These are phyloP conservation scores for Psilocybe subaeruginosa DNA, from an alignment of 768 basidiomycete genomes.

Conservation along the genomic window DNA sequence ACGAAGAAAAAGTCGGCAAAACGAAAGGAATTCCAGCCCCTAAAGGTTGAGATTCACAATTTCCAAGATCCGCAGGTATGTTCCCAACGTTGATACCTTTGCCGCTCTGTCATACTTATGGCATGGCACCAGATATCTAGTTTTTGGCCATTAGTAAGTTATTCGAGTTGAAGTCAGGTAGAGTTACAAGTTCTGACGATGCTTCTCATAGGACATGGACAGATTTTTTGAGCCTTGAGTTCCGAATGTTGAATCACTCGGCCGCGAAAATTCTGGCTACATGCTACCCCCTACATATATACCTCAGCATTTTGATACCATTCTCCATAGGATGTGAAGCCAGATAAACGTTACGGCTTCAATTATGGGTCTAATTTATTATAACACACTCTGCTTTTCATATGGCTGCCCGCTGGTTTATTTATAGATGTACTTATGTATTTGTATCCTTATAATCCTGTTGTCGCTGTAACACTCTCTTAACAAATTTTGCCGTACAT, in stretches of 20 bases:
- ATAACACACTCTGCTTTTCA: no score
- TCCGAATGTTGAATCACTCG: no score
- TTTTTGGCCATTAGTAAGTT: constrained; percentile 14
- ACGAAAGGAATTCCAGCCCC: not conserved
- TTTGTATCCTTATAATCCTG: no score
- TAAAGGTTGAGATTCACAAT: constrained; percentile 17
- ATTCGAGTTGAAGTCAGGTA: not conserved
- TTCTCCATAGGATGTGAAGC: no score
- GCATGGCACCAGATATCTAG: constrained; percentile 12
- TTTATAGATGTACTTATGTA: no score
- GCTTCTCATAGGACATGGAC: not conserved
- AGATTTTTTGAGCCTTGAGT: not conserved
- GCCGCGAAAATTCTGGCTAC: not conserved
- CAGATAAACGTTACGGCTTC: no score
- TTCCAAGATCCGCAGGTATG: constrained; percentile 22
- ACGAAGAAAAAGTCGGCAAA: constrained; percentile 9
- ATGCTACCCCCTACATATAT: not conserved
- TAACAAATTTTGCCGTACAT: no score
- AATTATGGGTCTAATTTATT: no score
- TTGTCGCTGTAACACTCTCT: no score
- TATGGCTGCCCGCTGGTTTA: no score
- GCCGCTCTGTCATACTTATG: not conserved
- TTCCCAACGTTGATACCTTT: not conserved
- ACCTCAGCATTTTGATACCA: not conserved
- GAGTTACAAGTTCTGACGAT: not conserved